Conservation (phyloP, 108 stramenopile genomes). For the Discostella stelligeroides region DNA sequence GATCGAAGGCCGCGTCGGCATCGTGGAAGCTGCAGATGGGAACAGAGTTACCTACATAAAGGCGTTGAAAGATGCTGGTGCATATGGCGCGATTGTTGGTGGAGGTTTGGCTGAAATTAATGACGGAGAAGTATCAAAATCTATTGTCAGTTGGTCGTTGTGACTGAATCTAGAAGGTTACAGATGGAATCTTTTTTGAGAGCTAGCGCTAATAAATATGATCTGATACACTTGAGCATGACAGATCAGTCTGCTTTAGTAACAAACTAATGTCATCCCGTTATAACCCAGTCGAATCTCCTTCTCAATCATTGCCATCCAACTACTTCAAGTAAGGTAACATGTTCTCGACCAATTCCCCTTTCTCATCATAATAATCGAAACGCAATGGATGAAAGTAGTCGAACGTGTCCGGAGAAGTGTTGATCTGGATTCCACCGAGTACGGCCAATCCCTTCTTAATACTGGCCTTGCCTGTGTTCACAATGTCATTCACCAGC, state of each 20-base stretch:
- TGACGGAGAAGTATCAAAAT: conserved; percentile 34
- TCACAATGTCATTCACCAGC: conserved; percentile 56
- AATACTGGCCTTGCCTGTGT: conserved; percentile 32
- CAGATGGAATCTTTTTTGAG: no score
- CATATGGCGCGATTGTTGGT: conserved; percentile 76
- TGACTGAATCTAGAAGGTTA: not conserved
- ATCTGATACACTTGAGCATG: no score
- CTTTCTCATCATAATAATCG: conserved; percentile 55
- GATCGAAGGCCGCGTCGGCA: conserved; percentile 79
- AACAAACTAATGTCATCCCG: no score
- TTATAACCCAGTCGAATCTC: no score
- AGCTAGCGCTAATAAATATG: no score
- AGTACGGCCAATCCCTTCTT: conserved; percentile 53
- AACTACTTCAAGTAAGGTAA: conserved; percentile 11
- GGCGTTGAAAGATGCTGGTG: conserved; percentile 67
- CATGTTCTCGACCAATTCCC: conserved; percentile 51
- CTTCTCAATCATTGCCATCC: not conserved
- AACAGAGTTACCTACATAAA: conserved; percentile 53
- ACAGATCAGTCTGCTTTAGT: no score
- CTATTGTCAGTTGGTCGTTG: conserved; percentile 20
- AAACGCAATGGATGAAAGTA: conserved; percentile 76
- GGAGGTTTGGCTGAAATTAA: conserved; percentile 56
- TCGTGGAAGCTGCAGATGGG: conserved; percentile 48
- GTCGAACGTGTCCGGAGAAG: conserved; percentile 54
- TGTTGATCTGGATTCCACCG: conserved; percentile 83